phyloP scores from a whole-genome alignment of 2,329 filamentous ascomycete genomes.

The Xylariaceae sp. region DNA sequence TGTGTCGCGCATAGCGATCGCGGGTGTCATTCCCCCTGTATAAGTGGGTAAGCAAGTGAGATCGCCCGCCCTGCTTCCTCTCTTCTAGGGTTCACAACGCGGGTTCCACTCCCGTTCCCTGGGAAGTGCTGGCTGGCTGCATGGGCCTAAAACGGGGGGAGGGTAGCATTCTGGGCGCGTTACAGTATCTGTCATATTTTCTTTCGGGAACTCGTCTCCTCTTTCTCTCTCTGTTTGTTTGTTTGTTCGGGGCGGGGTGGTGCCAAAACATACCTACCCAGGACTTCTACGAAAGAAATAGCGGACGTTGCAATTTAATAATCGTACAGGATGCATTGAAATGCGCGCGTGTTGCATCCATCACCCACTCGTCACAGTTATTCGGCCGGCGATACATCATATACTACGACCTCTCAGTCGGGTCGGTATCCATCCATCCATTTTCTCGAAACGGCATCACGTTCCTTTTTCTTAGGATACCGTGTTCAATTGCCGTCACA shows the following conservation, averaged over 20 bases:
- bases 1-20: neutral
- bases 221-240: neutral
- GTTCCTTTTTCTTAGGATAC: neutral
- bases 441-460: neutral
- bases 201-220: neutral
- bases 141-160: neutral
- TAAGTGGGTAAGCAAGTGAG: neutral
- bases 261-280: no score
- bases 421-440: no score
- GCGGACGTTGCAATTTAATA: neutral
- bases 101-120: neutral
- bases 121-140: neutral
- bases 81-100: neutral
- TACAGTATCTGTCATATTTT: neutral
- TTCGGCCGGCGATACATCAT: neutral
- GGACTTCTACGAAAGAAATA: neutral
- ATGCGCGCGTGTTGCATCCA: neutral
- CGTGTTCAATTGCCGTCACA: no score
- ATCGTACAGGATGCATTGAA: neutral
- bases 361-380: neutral
- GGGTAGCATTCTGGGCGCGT: neutral
- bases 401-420: neutral
- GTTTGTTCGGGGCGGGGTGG: neutral
- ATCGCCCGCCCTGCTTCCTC: neutral
- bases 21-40: neutral